Evolutionary conservation across 495 filamentous ascomycete genomes (phyloP).

Genomic region (Talaromyces stipitatus): DNA sequence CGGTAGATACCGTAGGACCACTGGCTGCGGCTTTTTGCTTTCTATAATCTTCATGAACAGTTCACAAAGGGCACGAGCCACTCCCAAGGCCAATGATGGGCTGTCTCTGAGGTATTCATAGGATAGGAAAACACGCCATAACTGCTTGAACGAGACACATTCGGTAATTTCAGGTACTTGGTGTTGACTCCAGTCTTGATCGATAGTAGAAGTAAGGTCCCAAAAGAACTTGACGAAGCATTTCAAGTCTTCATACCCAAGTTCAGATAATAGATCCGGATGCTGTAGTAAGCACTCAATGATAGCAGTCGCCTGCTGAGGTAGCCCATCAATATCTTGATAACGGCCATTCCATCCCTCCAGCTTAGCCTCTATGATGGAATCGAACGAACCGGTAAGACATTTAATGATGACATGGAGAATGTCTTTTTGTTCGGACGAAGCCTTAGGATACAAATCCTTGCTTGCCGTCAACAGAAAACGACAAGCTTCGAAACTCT

Average conservation of each 20-base stretch:
- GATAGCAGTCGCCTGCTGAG: background rate
- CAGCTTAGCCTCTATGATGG: background rate
- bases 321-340: background rate
- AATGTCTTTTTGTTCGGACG: background rate
- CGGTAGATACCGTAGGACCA: background rate
- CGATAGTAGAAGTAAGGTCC: background rate
- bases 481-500: constrained; percentile 36
- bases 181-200: background rate
- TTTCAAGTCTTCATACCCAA: background rate
- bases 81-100: constrained; percentile 11
- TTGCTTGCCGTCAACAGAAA: constrained; percentile 9
- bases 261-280: background rate
- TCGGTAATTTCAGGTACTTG: background rate
- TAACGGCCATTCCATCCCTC: background rate
- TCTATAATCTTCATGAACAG: constrained; percentile 29
- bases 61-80: constrained; percentile 26
- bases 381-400: background rate
- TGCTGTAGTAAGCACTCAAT: background rate
- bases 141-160: constrained; percentile 22
- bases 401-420: background rate
- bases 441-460: background rate
- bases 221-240: background rate
- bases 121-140: constrained; percentile 35
- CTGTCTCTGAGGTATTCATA: constrained; percentile 37
- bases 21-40: constrained; percentile 11